A percentile compares a stretch with the other conserved stretches of the same genome.
Conservation (phyloP, 306 rosid genomes). For the Abrus pulchellus region DNA sequence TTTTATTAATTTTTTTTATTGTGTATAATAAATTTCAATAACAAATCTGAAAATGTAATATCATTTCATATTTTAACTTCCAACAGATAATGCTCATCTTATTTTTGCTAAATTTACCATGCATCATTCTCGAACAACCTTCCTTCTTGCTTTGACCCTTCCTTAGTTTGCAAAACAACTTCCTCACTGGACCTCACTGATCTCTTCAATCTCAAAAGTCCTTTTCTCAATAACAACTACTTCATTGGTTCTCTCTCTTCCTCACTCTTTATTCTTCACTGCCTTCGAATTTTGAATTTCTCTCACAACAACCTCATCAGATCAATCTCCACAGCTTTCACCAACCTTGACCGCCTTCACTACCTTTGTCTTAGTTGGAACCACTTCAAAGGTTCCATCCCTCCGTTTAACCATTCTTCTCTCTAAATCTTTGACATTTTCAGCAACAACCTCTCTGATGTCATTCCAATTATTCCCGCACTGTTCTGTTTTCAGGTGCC, state of each 20-base stretch:
- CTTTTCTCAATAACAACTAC: conserved; percentile 72
- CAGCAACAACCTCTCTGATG: conserved; percentile 77
- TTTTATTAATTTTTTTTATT: no score
- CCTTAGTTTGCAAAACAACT: conserved; percentile 77
- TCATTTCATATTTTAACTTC: no score
- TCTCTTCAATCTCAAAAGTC: conserved; percentile 73
- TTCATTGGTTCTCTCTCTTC: conserved; percentile 78
- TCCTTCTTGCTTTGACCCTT: not conserved
- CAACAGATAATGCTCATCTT: no score
- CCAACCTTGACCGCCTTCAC: conserved; percentile 58
- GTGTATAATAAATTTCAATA: no score
- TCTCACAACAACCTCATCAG: conserved; percentile 76
- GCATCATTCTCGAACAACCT: no score
- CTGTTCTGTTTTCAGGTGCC: conserved; percentile 64
- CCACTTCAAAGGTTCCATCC: conserved; percentile 66
- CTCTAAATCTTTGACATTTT: conserved; percentile 66
- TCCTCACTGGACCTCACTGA: conserved; percentile 78
- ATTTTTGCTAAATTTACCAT: no score
- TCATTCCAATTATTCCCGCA: conserved; percentile 71
- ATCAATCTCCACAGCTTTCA: conserved; percentile 50
- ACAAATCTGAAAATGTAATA: no score
- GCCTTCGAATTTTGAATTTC: conserved; percentile 73
- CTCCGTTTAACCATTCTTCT: conserved; percentile 77
- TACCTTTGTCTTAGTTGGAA: conserved; percentile 65
- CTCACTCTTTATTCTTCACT: conserved; percentile 68